Percentiles rank a stretch among this genome's conserved stretches.
Conservation (phyloP, 352 stramenopile genomes). For the Phytophthora europaea region DNA sequence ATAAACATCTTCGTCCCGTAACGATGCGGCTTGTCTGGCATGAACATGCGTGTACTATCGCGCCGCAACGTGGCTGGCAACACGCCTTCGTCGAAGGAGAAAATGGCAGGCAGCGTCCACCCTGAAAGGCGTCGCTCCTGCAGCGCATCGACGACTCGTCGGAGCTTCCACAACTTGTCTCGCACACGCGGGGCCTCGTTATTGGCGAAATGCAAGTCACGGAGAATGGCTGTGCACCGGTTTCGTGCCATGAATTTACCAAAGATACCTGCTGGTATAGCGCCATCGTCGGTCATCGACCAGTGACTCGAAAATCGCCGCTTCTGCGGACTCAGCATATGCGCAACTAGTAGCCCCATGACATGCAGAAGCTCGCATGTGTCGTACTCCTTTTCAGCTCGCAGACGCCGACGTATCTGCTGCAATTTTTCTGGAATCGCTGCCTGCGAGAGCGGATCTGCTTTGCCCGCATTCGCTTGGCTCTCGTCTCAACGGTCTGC, state of each 20-base stretch:
- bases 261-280: constrained; percentile 24
- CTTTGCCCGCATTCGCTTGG: constrained; percentile 6
- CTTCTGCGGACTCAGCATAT: constrained; percentile 28
- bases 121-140: constrained; percentile 9
- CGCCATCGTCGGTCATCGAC: constrained; percentile 24
- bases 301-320: constrained; percentile 28
- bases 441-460: not conserved
- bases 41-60: constrained; percentile 47
- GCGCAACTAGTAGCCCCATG: constrained; percentile 29
- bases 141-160: constrained; percentile 11
- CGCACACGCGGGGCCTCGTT: constrained; percentile 1
- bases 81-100: constrained; percentile 46
- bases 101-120: constrained; percentile 15
- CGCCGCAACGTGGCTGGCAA: constrained; percentile 26
- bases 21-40: constrained; percentile 25
- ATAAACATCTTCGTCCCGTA: constrained; percentile 36
- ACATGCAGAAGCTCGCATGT: constrained; percentile 25
- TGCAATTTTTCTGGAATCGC: not conserved
- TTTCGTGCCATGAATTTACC: constrained; percentile 32
- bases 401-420: constrained; percentile 8
- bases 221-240: constrained; percentile 25
- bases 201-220: constrained; percentile 30
- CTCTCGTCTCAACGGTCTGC: constrained; percentile 2
- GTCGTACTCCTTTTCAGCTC: not conserved
- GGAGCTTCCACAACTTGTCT: constrained; percentile 39